These are phyloP conservation scores for Kuraishia molischiana DNA, from an alignment of 805 yeast species.

Conservation along the genomic window DNA sequence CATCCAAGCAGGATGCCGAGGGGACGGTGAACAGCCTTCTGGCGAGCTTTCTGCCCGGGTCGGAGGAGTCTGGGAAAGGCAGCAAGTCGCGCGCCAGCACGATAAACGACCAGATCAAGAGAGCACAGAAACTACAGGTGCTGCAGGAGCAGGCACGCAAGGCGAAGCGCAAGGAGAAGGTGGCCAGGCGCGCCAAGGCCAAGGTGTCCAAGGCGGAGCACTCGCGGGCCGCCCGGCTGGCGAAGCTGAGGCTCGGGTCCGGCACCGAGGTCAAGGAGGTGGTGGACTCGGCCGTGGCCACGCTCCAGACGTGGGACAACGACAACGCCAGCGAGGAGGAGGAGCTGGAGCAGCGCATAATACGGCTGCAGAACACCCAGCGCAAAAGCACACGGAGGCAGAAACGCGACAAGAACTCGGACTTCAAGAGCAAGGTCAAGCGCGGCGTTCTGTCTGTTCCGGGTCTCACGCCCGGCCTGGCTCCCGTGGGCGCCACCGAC, in stretches of 20 bases:
- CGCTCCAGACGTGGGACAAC: slow-evolving; percentile 29
- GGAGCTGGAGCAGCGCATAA: slow-evolving; percentile 30
- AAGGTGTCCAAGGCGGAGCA: slow-evolving; percentile 25
- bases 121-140: slow-evolving; percentile 12
- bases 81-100: slow-evolving; percentile 3
- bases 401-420: slow-evolving; percentile 13
- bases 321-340: slow-evolving; percentile 26
- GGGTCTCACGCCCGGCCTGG: slow-evolving; percentile 79
- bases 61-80: slow-evolving; percentile 5
- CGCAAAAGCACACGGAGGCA: slow-evolving; percentile 19
- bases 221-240: slow-evolving; percentile 12
- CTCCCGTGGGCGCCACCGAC: slow-evolving; percentile 64
- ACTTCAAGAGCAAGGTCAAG: slow-evolving; percentile 29
- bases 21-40: slow-evolving; percentile 13
- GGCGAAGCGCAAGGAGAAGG: slow-evolving; percentile 22
- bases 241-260: neutral
- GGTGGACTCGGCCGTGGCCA: slow-evolving; percentile 25
- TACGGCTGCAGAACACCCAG: slow-evolving; percentile 33
- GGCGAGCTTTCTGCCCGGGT: slow-evolving; percentile 14
- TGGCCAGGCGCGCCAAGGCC: slow-evolving; percentile 26
- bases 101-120: slow-evolving; percentile 13
- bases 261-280: slow-evolving; percentile 10
- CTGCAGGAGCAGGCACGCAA: slow-evolving; percentile 7
- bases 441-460: slow-evolving; percentile 36
- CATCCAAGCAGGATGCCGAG: slow-evolving; percentile 5